Conservation (phyloP, 306 rosid genomes). For the Abrus precatorius region DNA sequence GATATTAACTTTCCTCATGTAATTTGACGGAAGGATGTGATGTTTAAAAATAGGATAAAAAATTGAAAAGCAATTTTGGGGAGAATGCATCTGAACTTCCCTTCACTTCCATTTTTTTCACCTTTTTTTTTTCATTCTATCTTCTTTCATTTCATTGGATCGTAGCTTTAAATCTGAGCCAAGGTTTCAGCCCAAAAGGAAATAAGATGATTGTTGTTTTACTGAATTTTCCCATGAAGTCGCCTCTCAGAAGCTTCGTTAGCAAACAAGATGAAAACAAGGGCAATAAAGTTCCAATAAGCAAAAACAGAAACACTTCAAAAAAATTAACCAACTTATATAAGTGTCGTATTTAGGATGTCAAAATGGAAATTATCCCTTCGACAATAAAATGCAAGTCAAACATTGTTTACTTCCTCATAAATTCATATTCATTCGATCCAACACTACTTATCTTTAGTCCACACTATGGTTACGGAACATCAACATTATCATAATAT, state of each 20-base stretch:
- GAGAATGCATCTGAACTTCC: too few species aligned
- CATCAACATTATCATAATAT: constrained; percentile 12
- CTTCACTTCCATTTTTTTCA: too few species aligned
- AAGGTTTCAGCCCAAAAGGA: too few species aligned
- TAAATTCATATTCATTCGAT: constrained; percentile 1
- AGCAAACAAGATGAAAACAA: background rate
- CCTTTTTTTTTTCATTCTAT: too few species aligned
- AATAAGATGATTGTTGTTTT: too few species aligned
- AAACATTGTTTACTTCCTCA: constrained; percentile 20
- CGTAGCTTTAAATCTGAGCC: too few species aligned
- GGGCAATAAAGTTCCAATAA: background rate
- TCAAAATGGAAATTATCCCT: constrained; percentile 40
- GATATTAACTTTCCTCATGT: too few species aligned
- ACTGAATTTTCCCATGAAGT: too few species aligned
- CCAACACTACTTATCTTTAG: constrained; percentile 38
- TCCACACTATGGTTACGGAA: constrained; percentile 28
- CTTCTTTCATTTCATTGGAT: too few species aligned
- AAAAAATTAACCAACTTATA: constrained; percentile 24
- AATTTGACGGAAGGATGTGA: too few species aligned
- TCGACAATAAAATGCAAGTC: constrained; percentile 33
- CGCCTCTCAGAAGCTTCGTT: background rate
- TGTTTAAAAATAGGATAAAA: too few species aligned
- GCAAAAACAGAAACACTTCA: background rate
- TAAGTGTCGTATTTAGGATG: background rate
- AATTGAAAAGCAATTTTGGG: too few species aligned